Evolutionary conservation across 768 basidiomycete species (phyloP).

Genomic region (Lactarius sp.): DNA sequence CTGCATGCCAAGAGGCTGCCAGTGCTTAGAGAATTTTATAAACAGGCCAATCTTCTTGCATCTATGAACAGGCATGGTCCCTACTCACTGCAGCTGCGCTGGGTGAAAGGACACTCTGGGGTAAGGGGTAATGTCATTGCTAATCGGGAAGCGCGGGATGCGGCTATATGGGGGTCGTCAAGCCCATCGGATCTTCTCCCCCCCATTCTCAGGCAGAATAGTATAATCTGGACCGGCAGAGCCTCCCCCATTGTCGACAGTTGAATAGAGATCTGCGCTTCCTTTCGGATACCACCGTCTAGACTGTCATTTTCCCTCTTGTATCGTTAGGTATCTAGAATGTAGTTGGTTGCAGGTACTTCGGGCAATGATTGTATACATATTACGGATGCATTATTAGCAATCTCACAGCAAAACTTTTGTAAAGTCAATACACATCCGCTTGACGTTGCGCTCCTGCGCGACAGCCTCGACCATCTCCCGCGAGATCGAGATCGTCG

Average conservation of each 20-base stretch:
- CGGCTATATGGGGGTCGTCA: background rate
- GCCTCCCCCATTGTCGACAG: too few relatives aligned
- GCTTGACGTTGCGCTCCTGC: conserved; percentile 64
- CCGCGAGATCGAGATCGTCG: conserved; percentile 53
- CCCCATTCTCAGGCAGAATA: background rate
- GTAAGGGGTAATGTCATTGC: background rate
- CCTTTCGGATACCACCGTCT: background rate
- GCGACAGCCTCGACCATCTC: conserved; percentile 68
- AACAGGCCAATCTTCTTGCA: background rate
- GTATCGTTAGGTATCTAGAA: background rate
- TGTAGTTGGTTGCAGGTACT: background rate
- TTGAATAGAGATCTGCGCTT: background rate
- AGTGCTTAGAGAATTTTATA: background rate
- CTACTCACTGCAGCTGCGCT: background rate
- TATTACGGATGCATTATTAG: background rate
- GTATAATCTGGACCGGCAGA: background rate
- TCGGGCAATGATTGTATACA: background rate
- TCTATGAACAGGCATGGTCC: background rate
- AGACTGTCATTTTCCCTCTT: background rate
- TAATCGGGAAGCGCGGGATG: background rate
- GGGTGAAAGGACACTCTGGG: background rate
- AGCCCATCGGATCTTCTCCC: background rate
- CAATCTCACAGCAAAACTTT: conserved; percentile 47
- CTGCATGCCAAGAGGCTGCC: too few relatives aligned
- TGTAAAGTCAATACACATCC: conserved; percentile 54